A percentile compares a stretch with the other conserved stretches of the same genome.
phyloP scores from a whole-genome alignment of 768 basidiomycete genomes.

The Phlegmacium glaucopus region DNA sequence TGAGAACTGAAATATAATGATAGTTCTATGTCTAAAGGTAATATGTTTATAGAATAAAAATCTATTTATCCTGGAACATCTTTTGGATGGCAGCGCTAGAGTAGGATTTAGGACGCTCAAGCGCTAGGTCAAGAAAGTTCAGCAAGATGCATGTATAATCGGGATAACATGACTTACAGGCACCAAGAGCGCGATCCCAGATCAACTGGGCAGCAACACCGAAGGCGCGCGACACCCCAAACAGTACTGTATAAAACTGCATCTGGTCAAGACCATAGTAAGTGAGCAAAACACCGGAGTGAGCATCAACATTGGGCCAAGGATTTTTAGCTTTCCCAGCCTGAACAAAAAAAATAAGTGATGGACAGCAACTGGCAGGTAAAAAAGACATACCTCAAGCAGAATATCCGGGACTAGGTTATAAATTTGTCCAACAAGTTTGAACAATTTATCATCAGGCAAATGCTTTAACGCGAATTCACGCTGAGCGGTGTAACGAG shows the following conservation, averaged over 20 bases:
- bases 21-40: too few species aligned
- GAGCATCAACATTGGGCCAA: constrained; percentile 97
- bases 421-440: constrained; percentile 88
- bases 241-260: constrained; percentile 96
- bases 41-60: too few species aligned
- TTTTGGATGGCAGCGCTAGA: constrained; percentile 77
- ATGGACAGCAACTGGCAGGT: not conserved
- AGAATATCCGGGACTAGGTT: constrained; percentile 87
- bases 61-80: constrained; percentile 62
- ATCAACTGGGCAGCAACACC: constrained; percentile 88
- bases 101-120: constrained; percentile 91
- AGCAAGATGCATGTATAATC: not conserved
- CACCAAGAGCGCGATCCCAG: constrained; percentile 92
- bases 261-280: constrained; percentile 87
- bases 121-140: constrained; percentile 38
- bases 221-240: constrained; percentile 94
- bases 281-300: constrained; percentile 86
- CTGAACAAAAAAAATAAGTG: constrained; percentile 28
- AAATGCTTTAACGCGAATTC: constrained; percentile 87
- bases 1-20: too few species aligned
- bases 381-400: constrained; percentile 52
- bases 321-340: constrained; percentile 93
- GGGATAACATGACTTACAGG: constrained; percentile 54
- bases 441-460: constrained; percentile 87
- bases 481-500: constrained; percentile 86